These are phyloP conservation scores for Alternaria postmessia DNA, from an alignment of 2,329 filamentous ascomycete genomes.

Conservation along the genomic window DNA sequence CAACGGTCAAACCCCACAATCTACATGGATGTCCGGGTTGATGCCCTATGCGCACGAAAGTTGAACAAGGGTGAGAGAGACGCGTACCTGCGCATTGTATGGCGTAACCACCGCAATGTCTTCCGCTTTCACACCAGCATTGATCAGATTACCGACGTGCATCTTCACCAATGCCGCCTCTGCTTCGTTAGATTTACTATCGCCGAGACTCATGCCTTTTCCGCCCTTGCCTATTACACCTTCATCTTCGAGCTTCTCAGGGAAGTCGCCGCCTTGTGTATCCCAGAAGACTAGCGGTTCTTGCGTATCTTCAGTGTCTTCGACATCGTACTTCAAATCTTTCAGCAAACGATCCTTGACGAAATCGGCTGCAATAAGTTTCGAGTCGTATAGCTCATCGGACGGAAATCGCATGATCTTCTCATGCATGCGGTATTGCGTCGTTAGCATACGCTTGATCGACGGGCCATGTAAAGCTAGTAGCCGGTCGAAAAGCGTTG, in stretches of 20 bases:
- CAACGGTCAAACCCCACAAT: conserved; percentile 7
- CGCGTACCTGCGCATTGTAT: conserved; percentile 84
- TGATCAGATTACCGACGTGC: conserved; percentile 79
- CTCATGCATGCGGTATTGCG: conserved; percentile 98
- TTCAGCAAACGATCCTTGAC: conserved; percentile 79
- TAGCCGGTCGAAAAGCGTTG: conserved; percentile 91
- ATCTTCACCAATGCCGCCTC: conserved; percentile 81
- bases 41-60: conserved; percentile 12
- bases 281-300: conserved; percentile 94
- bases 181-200: conserved; percentile 91
- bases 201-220: conserved; percentile 64
- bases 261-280: conserved; percentile 92
- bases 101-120: conserved; percentile 95
- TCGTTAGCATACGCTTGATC: conserved; percentile 95
- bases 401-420: conserved; percentile 96
- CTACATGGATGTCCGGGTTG: conserved; percentile 4
- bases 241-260: conserved; percentile 81
- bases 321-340: conserved; percentile 78
- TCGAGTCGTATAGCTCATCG: conserved; percentile 82
- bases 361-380: conserved; percentile 79
- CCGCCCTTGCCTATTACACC: conserved; percentile 60
- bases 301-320: conserved; percentile 82
- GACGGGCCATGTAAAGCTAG: conserved; percentile 78
- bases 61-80: conserved; percentile 15
- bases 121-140: conserved; percentile 78